phyloP scores from a whole-genome alignment of 2,329 filamentous ascomycete genomes.

The Massarina eburnea region DNA sequence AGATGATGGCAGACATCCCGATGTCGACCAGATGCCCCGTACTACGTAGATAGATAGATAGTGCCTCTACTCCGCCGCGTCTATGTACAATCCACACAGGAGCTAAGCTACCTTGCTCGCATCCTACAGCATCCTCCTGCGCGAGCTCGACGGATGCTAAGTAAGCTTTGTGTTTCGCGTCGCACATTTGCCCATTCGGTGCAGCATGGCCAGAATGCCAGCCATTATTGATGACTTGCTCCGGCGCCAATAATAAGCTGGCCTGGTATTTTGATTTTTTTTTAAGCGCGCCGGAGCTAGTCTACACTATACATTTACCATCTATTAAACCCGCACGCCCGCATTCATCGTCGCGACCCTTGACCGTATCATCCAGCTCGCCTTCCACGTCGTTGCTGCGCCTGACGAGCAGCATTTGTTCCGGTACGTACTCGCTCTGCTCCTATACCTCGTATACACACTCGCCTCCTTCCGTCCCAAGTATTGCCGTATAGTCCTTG shows the following conservation, averaged over 20 bases:
- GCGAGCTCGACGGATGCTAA: constrained; percentile 42
- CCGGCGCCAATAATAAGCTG: constrained; percentile 34
- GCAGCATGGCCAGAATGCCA: constrained; percentile 28
- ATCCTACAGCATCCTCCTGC: constrained; percentile 34
- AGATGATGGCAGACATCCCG: too few species aligned
- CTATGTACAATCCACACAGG: too few species aligned
- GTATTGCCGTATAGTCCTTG: constrained; percentile 8
- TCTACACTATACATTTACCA: constrained; percentile 39
- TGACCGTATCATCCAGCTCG: constrained; percentile 28
- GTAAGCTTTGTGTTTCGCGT: constrained; percentile 12
- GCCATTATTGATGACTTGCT: constrained; percentile 33
- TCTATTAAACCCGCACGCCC: constrained; percentile 40
- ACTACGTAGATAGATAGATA: too few species aligned
- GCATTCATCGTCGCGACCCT: constrained; percentile 15
- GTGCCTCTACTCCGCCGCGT: too few species aligned
- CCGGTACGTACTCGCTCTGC: constrained; percentile 32
- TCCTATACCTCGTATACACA: constrained; percentile 1
- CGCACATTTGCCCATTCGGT: constrained; percentile 31
- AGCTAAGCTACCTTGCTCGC: constrained; percentile 35
- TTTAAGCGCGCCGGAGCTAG: constrained; percentile 38
- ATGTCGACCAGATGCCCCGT: too few species aligned
- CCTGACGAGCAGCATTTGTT: constrained; percentile 29
- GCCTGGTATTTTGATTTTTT: constrained; percentile 38
- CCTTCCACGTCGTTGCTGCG: constrained; percentile 32
- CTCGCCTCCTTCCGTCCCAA: neutral